Percentiles rank a stretch among this genome's conserved stretches.
Evolutionary conservation across 1,139 yeast genomes (phyloP).

Genomic region (Kurtzmaniella quercitrusa): DNA sequence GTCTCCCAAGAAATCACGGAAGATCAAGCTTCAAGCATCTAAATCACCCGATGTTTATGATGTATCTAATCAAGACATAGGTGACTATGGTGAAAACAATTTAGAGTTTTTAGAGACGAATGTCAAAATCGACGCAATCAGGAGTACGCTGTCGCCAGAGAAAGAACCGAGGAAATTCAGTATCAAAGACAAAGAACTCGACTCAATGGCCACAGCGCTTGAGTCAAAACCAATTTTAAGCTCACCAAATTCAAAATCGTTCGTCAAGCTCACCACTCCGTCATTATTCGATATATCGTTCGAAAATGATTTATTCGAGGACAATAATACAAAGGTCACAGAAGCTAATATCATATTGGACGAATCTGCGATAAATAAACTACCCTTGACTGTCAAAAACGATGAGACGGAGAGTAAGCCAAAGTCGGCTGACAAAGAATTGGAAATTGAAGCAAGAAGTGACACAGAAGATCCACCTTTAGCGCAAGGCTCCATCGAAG

Average conservation of each 20-base stretch:
- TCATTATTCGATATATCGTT: background rate
- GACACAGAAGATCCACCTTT: conserved; percentile 10
- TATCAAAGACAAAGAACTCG: background rate
- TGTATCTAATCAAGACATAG: conserved; percentile 29
- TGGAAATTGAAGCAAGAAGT: conserved; percentile 8
- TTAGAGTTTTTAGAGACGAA: conserved; percentile 23
- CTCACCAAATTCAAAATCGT: background rate
- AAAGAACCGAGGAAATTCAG: conserved; percentile 1
- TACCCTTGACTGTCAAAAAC: too few species aligned
- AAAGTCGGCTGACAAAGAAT: too few species aligned
- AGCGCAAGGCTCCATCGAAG: conserved; percentile 7
- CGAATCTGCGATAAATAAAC: too few species aligned
- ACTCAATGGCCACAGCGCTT: background rate
- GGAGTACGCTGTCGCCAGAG: background rate
- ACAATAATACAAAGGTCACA: background rate
- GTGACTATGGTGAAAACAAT: conserved; percentile 35
- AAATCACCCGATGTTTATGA: conserved; percentile 20
- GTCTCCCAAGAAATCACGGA: conserved; percentile 15
- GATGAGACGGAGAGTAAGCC: too few species aligned
- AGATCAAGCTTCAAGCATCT: conserved; percentile 15
- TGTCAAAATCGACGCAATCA: conserved; percentile 6
- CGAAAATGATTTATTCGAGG: background rate
- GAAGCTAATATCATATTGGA: background rate
- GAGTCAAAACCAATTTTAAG: background rate
- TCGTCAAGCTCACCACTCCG: background rate